These are phyloP conservation scores for Trichoderma erinaceum DNA, from an alignment of 495 filamentous ascomycete genomes.

Conservation along the genomic window DNA sequence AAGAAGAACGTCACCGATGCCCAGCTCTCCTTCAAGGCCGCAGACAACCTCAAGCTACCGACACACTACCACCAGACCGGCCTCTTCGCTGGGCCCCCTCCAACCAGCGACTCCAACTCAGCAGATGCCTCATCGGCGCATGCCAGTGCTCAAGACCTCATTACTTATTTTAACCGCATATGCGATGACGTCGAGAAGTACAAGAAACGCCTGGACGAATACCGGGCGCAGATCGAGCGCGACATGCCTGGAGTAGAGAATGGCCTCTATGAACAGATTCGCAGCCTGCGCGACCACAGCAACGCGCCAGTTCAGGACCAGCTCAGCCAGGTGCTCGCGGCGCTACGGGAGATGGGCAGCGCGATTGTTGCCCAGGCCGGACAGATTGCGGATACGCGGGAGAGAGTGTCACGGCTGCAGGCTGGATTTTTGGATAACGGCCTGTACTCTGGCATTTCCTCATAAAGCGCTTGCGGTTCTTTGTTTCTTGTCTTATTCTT, in stretches of 20 bases:
- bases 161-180: slow-evolving; percentile 69
- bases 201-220: slow-evolving; percentile 58
- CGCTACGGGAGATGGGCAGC: slow-evolving; percentile 15
- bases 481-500: not conserved
- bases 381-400: slow-evolving; percentile 15
- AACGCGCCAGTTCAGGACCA: slow-evolving; percentile 42
- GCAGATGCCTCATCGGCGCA: slow-evolving; percentile 27
- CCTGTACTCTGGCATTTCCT: not conserved
- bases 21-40: slow-evolving; percentile 63
- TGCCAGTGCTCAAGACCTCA: slow-evolving; percentile 61
- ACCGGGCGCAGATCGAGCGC: slow-evolving; percentile 74
- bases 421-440: slow-evolving; percentile 39
- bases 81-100: slow-evolving; percentile 43
- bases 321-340: slow-evolving; percentile 29
- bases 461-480: not conserved
- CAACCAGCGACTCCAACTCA: slow-evolving; percentile 14
- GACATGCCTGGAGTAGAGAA: slow-evolving; percentile 72
- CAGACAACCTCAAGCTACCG: slow-evolving; percentile 70
- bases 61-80: slow-evolving; percentile 62
- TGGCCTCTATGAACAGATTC: slow-evolving; percentile 61
- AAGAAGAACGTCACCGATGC: slow-evolving; percentile 65
- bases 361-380: slow-evolving; percentile 14
- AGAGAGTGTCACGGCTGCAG: slow-evolving; percentile 16
- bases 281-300: slow-evolving; percentile 52
- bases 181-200: slow-evolving; percentile 65